A percentile compares a stretch with the other conserved stretches of the same genome.
phyloP scores from a whole-genome alignment of 2,329 filamentous ascomycete genomes.

The Plectosphaerella sp. region DNA sequence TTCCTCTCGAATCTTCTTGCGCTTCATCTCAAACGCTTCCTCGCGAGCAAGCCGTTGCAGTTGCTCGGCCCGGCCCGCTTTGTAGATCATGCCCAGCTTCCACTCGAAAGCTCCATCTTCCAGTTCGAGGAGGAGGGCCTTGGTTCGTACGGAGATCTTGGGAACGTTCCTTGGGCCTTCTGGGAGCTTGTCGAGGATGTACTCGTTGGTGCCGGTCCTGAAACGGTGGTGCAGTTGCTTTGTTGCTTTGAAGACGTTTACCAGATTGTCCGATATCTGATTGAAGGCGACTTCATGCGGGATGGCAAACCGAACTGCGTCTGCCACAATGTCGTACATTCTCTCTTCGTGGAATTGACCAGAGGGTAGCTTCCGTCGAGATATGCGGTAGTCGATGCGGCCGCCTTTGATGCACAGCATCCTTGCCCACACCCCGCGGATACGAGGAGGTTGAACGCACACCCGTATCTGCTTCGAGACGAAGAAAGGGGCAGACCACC shows the following conservation, averaged over 20 bases:
- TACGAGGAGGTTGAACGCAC: slow-evolving; percentile 81
- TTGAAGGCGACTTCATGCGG: slow-evolving; percentile 89
- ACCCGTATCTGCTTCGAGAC: slow-evolving; percentile 74
- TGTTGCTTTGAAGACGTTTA: slow-evolving; percentile 81
- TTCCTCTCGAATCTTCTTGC: slow-evolving; percentile 76
- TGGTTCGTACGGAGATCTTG: slow-evolving; percentile 76
- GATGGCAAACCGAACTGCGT: slow-evolving; percentile 82
- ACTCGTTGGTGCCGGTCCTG: slow-evolving; percentile 80
- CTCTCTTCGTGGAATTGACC: slow-evolving; percentile 65
- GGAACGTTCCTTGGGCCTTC: slow-evolving; percentile 84
- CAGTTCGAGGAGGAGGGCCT: slow-evolving; percentile 82
- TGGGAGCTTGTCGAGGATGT: slow-evolving; percentile 79
- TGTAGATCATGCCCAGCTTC: slow-evolving; percentile 93
- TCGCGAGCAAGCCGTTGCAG: slow-evolving; percentile 84
- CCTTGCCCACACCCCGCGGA: slow-evolving; percentile 80
- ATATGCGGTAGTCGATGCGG: slow-evolving; percentile 75
- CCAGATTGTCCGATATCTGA: slow-evolving; percentile 87
- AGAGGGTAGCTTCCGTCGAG: slow-evolving; percentile 60
- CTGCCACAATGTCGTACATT: slow-evolving; percentile 77
- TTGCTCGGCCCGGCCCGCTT: slow-evolving; percentile 83
- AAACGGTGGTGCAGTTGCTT: slow-evolving; percentile 93
- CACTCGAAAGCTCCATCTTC: slow-evolving; percentile 97
- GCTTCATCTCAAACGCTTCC: slow-evolving; percentile 83
- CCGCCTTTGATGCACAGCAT: slow-evolving; percentile 79
- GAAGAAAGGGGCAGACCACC: slow-evolving; percentile 82